These are phyloP conservation scores for Astrocystis sublimbata DNA, from an alignment of 495 filamentous ascomycete species.

Conservation along the genomic window DNA sequence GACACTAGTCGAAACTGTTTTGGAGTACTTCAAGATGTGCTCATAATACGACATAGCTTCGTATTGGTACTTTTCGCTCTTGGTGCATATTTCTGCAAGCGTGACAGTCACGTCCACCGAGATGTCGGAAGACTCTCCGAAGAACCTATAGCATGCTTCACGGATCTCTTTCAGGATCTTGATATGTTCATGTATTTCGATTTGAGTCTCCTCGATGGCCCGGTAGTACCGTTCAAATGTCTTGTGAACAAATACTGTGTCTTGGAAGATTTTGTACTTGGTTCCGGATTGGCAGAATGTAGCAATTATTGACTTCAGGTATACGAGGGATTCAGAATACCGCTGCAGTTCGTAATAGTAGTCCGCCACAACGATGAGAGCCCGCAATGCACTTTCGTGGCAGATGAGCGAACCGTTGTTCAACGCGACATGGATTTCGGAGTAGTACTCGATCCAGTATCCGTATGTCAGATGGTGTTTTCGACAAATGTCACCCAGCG, in stretches of 20 bases:
- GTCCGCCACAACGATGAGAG: slow-evolving; percentile 9
- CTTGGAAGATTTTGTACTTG: slow-evolving; percentile 9
- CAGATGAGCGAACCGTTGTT: slow-evolving; percentile 12
- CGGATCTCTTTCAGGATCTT: slow-evolving; percentile 11
- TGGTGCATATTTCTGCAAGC: slow-evolving; percentile 11
- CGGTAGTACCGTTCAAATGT: slow-evolving; percentile 2
- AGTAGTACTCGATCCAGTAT: slow-evolving; percentile 15
- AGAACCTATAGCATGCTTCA: slow-evolving; percentile 2
- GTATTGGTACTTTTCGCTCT: slow-evolving; percentile 14
- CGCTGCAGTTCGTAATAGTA: slow-evolving; percentile 12
- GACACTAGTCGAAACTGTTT: neutral
- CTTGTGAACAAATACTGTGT: slow-evolving; percentile 13
- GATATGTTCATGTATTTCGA: slow-evolving; percentile 6
- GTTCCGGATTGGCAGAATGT: slow-evolving; percentile 13
- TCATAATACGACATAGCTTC: slow-evolving; percentile 14
- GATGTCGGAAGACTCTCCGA: slow-evolving; percentile 11
- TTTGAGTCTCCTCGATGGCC: slow-evolving; percentile 9
- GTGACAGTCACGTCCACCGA: slow-evolving; percentile 4
- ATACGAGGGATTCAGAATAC: slow-evolving; percentile 9
- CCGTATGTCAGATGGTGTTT: slow-evolving; percentile 12
- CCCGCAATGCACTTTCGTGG: slow-evolving; percentile 7
- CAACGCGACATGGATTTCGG: slow-evolving; percentile 2
- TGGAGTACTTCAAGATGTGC: slow-evolving; percentile 8
- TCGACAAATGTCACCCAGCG: slow-evolving; percentile 9
- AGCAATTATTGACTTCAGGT: slow-evolving; percentile 9